Conservation (phyloP, 305 asterid genomes). For the Striga hermonthica region DNA sequence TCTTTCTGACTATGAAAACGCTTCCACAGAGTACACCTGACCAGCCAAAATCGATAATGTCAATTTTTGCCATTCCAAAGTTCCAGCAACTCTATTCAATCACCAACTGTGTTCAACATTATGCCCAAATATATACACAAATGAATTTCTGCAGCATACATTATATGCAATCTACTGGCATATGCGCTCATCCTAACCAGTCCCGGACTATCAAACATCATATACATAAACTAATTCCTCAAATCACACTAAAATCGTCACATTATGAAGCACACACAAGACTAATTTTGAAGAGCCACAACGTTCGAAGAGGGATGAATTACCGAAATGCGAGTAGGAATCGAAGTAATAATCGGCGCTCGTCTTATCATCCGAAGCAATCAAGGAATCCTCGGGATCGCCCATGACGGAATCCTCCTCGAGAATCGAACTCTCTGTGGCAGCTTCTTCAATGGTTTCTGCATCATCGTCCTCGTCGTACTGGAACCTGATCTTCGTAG, state of each 20-base stretch:
- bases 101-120: too few species aligned
- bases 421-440: conserved; percentile 60
- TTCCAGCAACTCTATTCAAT: too few species aligned
- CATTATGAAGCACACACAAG: conserved; percentile 8
- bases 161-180: neutral
- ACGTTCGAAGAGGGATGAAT: neutral
- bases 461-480: conserved; percentile 52
- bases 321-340: conserved; percentile 94
- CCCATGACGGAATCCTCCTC: conserved; percentile 65
- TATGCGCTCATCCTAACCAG: neutral
- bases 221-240: neutral
- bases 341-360: conserved; percentile 97
- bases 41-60: too few species aligned
- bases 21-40: too few species aligned
- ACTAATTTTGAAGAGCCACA: neutral
- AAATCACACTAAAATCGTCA: neutral
- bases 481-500: conserved; percentile 56
- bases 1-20: too few species aligned
- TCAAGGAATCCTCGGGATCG: conserved; percentile 43
- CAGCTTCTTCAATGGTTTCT: conserved; percentile 50
- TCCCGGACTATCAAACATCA: neutral
- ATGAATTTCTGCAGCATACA: neutral
- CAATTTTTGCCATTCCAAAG: too few species aligned
- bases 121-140: neutral
- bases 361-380: conserved; percentile 60